Conservation (phyloP, 306 rosid species). For the Medicago arabica region DNA sequence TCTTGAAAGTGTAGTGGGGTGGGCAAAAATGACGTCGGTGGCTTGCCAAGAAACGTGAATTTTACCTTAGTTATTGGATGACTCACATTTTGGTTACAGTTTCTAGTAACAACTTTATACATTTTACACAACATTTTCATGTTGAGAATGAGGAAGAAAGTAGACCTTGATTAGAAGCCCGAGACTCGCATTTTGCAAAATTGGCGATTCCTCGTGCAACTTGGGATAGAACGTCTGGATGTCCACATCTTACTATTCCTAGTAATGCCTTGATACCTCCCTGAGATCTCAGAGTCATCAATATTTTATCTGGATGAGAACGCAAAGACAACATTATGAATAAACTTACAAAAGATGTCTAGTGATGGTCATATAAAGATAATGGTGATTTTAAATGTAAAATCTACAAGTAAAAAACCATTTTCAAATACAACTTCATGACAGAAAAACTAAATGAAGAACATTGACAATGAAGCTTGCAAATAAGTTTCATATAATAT, state of each 20-base stretch:
- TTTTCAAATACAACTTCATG: too few relatives aligned
- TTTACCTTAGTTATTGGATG: not conserved
- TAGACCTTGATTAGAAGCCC: conserved; percentile 86
- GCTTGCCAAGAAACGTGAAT: conserved; percentile 11
- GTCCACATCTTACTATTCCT: conserved; percentile 96
- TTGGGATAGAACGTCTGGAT: conserved; percentile 98
- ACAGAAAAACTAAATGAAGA: too few relatives aligned
- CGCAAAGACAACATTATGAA: conserved; percentile 9
- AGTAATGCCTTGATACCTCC: conserved; percentile 95
- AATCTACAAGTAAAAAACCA: too few relatives aligned
- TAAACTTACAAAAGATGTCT: conserved; percentile 22
- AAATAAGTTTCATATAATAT: too few relatives aligned
- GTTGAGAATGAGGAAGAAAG: conserved; percentile 11
- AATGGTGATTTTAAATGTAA: too few relatives aligned
- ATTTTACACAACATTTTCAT: conserved; percentile 21
- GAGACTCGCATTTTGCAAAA: conserved; percentile 98
- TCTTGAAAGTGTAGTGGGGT: not conserved
- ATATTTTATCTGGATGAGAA: conserved; percentile 73
- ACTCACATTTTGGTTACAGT: conserved; percentile 18
- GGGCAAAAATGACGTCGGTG: not conserved
- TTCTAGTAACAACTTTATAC: not conserved
- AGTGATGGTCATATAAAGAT: conserved; percentile 9
- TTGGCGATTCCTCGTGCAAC: conserved; percentile 98
- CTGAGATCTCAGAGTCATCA: conserved; percentile 80
- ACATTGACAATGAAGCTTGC: too few relatives aligned